Evolutionary conservation across 352 stramenopile genomes (phyloP).

Genomic region (Pythium vanterpoolii): DNA sequence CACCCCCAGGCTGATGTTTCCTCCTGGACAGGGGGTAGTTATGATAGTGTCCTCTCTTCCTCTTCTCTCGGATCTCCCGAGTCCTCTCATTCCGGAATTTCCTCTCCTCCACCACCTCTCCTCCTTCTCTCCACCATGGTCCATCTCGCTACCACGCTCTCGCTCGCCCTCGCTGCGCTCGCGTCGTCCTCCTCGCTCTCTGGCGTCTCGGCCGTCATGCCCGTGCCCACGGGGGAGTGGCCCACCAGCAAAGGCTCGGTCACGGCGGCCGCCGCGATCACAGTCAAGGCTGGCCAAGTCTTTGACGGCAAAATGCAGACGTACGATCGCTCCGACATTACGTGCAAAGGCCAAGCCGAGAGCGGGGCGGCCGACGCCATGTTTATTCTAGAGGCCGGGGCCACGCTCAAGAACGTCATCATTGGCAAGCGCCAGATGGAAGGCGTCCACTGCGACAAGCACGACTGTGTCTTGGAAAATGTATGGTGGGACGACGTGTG

Average conservation of each 20-base stretch:
- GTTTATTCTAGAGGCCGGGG: slow-evolving; percentile 44
- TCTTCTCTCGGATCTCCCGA: not conserved
- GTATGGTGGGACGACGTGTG: slow-evolving; percentile 55
- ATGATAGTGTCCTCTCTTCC: no score
- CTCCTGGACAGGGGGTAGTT: no score
- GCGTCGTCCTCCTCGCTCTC: not conserved
- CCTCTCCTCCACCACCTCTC: not conserved
- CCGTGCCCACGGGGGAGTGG: slow-evolving; percentile 24
- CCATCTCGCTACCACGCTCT: not conserved
- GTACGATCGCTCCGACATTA: slow-evolving; percentile 48
- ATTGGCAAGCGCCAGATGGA: slow-evolving; percentile 50
- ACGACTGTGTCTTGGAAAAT: slow-evolving; percentile 37
- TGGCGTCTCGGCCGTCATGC: not conserved
- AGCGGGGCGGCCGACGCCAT: slow-evolving; percentile 15
- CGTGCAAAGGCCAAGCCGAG: slow-evolving; percentile 32
- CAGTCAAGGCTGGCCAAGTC: slow-evolving; percentile 17
- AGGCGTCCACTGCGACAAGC: slow-evolving; percentile 31
- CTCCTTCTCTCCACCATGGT: not conserved
- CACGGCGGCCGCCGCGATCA: slow-evolving; percentile 7
- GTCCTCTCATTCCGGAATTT: slow-evolving; percentile 1
- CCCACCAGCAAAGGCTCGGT: slow-evolving; percentile 24
- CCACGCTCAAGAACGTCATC: slow-evolving; percentile 56
- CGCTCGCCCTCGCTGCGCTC: not conserved
- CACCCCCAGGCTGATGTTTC: no score
- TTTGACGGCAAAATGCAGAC: slow-evolving; percentile 47